Evolutionary conservation across 2,329 filamentous ascomycete genomes (phyloP).

Genomic region (Fusarium foetens): DNA sequence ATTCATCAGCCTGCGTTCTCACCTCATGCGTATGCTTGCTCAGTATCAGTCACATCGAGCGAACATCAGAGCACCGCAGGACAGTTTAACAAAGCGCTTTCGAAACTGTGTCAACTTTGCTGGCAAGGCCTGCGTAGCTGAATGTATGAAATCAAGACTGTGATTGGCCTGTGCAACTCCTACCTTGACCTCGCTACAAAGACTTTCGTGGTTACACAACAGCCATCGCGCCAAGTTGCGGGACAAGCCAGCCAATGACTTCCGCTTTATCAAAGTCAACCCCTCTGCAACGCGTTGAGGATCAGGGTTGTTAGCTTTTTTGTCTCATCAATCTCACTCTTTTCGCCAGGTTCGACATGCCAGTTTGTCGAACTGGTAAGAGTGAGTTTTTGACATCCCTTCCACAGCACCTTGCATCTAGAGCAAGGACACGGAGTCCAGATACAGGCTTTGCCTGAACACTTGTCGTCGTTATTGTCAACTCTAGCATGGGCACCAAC

Average conservation of each 20-base stretch:
- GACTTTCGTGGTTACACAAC: constrained; percentile 34
- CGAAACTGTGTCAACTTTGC: constrained; percentile 35
- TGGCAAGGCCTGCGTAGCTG: constrained; percentile 31
- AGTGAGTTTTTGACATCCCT: neutral
- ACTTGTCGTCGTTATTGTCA: neutral
- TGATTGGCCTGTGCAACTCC: constrained; percentile 28
- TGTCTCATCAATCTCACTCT: constrained; percentile 36
- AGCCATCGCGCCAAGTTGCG: constrained; percentile 23
- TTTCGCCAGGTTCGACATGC: constrained; percentile 6
- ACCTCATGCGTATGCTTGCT: constrained; percentile 8
- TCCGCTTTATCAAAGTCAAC: neutral
- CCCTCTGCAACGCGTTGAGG: constrained; percentile 24
- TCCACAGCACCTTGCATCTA: neutral
- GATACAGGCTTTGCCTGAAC: neutral
- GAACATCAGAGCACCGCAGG: constrained; percentile 1
- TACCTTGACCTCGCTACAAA: constrained; percentile 20
- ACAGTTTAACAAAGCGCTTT: constrained; percentile 27
- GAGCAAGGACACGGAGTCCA: neutral
- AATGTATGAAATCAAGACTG: constrained; percentile 3
- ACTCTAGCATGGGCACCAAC: neutral
- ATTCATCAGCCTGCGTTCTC: constrained; percentile 1
- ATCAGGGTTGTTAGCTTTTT: constrained; percentile 24
- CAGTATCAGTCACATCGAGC: constrained; percentile 30
- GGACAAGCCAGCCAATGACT: constrained; percentile 29
- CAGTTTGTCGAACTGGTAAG: neutral